A percentile compares a stretch with the other conserved stretches of the same genome.
phyloP scores from a whole-genome alignment of 2,329 filamentous ascomycete species.

The Rhinocladiella similis region DNA sequence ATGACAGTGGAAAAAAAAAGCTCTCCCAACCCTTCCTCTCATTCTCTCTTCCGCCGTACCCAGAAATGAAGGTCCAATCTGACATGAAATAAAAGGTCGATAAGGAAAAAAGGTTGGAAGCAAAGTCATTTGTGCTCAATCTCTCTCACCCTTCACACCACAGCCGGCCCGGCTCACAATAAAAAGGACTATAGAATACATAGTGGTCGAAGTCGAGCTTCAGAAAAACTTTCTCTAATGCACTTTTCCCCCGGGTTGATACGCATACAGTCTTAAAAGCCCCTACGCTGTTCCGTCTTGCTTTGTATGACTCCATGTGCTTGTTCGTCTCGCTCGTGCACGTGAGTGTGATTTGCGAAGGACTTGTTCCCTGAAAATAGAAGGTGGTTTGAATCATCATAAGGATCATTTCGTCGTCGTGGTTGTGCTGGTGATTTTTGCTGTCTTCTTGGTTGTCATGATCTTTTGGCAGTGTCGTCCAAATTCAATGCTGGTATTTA shows the following conservation, averaged over 20 bases:
- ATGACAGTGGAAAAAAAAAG: too few relatives aligned
- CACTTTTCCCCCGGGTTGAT: neutral
- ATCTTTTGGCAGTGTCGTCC: slow-evolving; percentile 27
- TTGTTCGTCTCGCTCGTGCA: too few relatives aligned
- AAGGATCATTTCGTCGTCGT: slow-evolving; percentile 27
- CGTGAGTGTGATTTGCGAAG: slow-evolving; percentile 1
- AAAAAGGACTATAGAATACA: slow-evolving; percentile 3
- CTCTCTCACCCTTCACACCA: neutral
- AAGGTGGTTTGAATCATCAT: slow-evolving; percentile 16
- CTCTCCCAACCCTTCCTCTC: neutral
- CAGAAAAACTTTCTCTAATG: neutral
- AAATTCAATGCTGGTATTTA: slow-evolving; percentile 23
- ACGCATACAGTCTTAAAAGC: neutral
- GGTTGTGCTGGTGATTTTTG: slow-evolving; percentile 9
- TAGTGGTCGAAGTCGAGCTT: neutral
- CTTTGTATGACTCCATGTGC: neutral
- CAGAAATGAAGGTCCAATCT: neutral
- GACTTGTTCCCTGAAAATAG: slow-evolving; percentile 1
- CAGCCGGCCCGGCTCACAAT: neutral
- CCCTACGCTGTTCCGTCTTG: neutral
- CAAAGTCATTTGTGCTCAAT: neutral
- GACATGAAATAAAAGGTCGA: slow-evolving; percentile 1
- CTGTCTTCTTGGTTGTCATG: slow-evolving; percentile 15
- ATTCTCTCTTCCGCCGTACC: neutral
- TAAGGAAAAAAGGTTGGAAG: neutral